Percentiles rank a stretch among this genome's conserved stretches.
Evolutionary conservation across 169 alveolate genomes (phyloP).

Genomic region (Ichthyophthirius multifiliis): DNA sequence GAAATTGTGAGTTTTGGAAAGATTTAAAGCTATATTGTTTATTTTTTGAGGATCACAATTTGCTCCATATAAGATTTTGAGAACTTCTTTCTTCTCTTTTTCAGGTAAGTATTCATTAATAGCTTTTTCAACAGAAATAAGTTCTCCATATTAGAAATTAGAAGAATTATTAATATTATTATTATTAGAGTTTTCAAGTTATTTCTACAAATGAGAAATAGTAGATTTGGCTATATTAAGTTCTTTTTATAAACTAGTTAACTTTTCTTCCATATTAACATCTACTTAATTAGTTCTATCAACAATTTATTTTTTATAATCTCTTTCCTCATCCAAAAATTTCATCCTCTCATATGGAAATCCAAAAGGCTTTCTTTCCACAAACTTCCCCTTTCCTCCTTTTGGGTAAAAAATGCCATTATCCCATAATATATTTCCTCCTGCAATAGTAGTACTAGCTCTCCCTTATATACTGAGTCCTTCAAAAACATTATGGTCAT

Average conservation of each 20-base stretch:
- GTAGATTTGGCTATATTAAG: neutral
- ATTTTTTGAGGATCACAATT: neutral
- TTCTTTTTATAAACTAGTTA: neutral
- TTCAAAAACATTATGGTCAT: conserved; percentile 47
- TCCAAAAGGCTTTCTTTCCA: conserved; percentile 30
- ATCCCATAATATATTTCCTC: conserved; percentile 40
- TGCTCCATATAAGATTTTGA: conserved; percentile 23
- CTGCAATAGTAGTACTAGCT: conserved; percentile 32
- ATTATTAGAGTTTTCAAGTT: neutral
- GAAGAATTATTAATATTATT: too few species aligned
- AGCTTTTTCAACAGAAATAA: conserved; percentile 23
- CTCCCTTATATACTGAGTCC: conserved; percentile 40
- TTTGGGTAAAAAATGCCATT: conserved; percentile 15
- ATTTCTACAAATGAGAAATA: neutral
- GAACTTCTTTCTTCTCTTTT: conserved; percentile 22
- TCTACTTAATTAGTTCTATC: conserved; percentile 20
- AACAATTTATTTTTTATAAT: neutral
- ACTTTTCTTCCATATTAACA: neutral
- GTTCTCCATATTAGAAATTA: too few species aligned
- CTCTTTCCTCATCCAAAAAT: conserved; percentile 25
- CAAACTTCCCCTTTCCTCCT: conserved; percentile 26
- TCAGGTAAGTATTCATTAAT: conserved; percentile 27
- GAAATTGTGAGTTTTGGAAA: conserved; percentile 23
- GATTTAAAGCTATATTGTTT: conserved; percentile 12
- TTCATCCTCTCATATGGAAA: conserved; percentile 25